Base-by-base conservation (phyloP, 176 grass and related monocot genomes). In the Bromus sterilis region DNA sequence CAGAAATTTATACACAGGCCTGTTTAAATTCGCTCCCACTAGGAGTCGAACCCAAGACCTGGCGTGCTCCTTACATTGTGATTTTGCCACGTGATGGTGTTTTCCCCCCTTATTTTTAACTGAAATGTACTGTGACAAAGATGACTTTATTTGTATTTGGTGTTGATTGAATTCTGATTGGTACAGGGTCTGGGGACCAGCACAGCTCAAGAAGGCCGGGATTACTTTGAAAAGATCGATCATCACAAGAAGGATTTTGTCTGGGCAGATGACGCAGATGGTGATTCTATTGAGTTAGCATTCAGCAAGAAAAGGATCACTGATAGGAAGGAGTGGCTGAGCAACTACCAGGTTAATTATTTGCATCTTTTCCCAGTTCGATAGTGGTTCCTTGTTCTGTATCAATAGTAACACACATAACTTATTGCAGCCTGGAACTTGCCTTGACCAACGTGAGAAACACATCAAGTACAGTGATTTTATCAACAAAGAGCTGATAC, bases 401-500 rank as follows among this genome's bases (percentile, higher is more conserved):
- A 81, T 73, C 60, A 55, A 63, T 41, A 56, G 25, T 83, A 78
- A 84, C 68, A 6, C 14, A 9, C 37, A 39, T 15, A 34, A 2
- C 13, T 28, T 77, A 71, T 78, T 88, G 36, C 85, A 97, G 92
- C 86, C 88, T 68, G 95, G 92, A 6, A 98, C 88, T 30, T 86
- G 89, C n/a, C 88, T 98, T 39, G 92, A 98, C 86, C 88, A 87
- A 74, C 18, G 14, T 1, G 78, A 91, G 42, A 84, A 81, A 31
- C 11, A 11, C 15, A 91, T 98, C 36, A 98, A 91, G 71, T 98
- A 98, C 59, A 87, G 92, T 20, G 90, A 98, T 77, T 98, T 98
- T 78, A 91, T 98, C 84, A 94, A 98, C 88, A 94, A 91, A 83
- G 95, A 98, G 81, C 42, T 98, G 36, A 94, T 98, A 36, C 81